A percentile compares a stretch with the other conserved stretches of the same genome.
Conservation (phyloP, 2,329 filamentous ascomycete species). For the Paecilomyces fulvus region DNA sequence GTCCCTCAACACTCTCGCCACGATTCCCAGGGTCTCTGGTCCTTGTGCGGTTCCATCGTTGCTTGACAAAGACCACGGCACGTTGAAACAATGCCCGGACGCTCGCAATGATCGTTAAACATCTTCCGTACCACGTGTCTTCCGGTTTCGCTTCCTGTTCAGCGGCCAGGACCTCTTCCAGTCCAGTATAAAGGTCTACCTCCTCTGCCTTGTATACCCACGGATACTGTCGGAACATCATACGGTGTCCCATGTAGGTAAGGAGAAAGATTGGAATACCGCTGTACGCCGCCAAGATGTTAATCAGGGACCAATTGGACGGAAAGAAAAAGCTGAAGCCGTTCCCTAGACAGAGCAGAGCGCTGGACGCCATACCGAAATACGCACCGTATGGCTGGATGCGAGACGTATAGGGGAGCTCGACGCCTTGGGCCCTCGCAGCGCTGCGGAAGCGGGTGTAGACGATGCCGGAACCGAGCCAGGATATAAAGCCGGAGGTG, state of each 20-base stretch:
- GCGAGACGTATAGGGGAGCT: constrained; percentile 46
- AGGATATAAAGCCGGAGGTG: constrained; percentile 62
- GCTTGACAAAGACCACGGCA: background rate
- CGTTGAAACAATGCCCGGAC: background rate
- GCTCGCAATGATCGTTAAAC: background rate
- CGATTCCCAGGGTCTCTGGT: background rate
- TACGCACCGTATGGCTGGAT: constrained; percentile 60
- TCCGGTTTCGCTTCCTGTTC: background rate
- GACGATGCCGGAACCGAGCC: constrained; percentile 57
- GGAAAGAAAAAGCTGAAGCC: constrained; percentile 61
- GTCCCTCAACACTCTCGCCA: background rate
- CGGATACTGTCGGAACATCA: constrained; percentile 38
- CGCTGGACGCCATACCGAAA: constrained; percentile 42
- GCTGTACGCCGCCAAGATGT: constrained; percentile 61
- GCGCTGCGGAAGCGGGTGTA: constrained; percentile 53
- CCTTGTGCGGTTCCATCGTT: background rate
- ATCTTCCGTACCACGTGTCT: background rate
- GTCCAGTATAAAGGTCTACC: constrained; percentile 46
- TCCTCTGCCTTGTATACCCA: constrained; percentile 44
- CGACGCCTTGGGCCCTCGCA: constrained; percentile 34
- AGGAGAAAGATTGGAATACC: constrained; percentile 54
- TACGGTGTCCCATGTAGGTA: constrained; percentile 47
- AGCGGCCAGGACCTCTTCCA: constrained; percentile 29
- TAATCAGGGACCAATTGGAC: constrained; percentile 32
- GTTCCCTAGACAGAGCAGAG: constrained; percentile 63